A percentile compares a stretch with the other conserved stretches of the same genome.
Conservation (phyloP, 306 rosid genomes). For the Quercus variabilis region DNA sequence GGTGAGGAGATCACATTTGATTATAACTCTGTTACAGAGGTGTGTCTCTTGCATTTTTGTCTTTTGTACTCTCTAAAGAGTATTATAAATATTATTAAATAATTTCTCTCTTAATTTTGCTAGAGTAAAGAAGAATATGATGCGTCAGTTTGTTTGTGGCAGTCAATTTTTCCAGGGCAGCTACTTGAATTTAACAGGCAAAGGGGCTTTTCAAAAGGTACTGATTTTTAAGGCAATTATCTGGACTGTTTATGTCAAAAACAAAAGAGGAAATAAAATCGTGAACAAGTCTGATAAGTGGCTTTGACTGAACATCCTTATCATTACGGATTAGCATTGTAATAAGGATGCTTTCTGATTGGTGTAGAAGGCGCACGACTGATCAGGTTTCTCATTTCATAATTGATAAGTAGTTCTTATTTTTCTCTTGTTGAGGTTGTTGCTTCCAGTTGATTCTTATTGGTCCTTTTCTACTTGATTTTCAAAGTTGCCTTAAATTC, state of each 20-base stretch:
- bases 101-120: constrained; percentile 17
- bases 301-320: too few relatives aligned
- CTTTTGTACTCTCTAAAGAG: neutral
- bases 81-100: constrained; percentile 13
- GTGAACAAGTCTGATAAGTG: too few relatives aligned
- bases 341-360: too few relatives aligned
- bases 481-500: constrained; percentile 2
- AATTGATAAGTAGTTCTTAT: too few relatives aligned
- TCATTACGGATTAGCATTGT: too few relatives aligned
- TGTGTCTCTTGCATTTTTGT: constrained; percentile 31
- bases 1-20: constrained; percentile 96
- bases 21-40: constrained; percentile 97
- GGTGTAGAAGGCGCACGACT: too few relatives aligned
- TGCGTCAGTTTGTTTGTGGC: constrained; percentile 95
- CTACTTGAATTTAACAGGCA: constrained; percentile 91
- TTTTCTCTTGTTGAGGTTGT: too few relatives aligned
- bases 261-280: too few relatives aligned
- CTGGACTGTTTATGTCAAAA: too few relatives aligned
- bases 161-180: constrained; percentile 96
- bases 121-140: constrained; percentile 99
- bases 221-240: neutral
- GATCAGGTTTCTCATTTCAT: too few relatives aligned
- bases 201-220: constrained; percentile 90
- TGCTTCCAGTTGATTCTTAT: too few relatives aligned
- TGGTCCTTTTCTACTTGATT: too few relatives aligned